Evolutionary conservation across 345 rosid species (phyloP).

Genomic region (Mangifera indica): DNA sequence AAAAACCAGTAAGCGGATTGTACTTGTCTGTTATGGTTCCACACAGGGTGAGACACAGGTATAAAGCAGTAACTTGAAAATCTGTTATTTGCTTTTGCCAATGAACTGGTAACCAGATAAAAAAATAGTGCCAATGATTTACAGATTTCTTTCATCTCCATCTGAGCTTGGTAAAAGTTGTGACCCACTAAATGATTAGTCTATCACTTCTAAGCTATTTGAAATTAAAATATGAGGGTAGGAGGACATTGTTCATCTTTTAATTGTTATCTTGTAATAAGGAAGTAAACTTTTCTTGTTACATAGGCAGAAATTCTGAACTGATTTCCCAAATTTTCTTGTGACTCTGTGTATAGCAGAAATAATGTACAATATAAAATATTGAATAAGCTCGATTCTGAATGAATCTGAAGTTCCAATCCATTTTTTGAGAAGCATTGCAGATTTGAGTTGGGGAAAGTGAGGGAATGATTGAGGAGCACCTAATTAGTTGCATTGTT

Average conservation of each 20-base stretch:
- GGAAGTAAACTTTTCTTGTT: not conserved
- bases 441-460: not conserved
- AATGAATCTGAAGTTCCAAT: not conserved
- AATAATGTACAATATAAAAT: not conserved
- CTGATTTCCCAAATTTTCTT: not conserved
- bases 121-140: not conserved
- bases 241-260: not conserved
- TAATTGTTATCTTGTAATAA: not conserved
- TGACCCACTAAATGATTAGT: not conserved
- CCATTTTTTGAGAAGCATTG: not conserved
- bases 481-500: not conserved
- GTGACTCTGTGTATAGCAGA: not conserved
- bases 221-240: not conserved
- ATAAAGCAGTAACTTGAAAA: slow-evolving; percentile 1
- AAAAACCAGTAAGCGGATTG: slow-evolving; percentile 62
- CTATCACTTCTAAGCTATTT: not conserved
- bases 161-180: not conserved
- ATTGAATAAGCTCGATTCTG: not conserved
- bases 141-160: not conserved
- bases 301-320: not conserved
- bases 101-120: not conserved
- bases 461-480: not conserved
- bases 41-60: slow-evolving; percentile 54
- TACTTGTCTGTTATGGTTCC: slow-evolving; percentile 80
- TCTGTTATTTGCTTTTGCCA: not conserved